phyloP scores from a whole-genome alignment of 78 protist species.

The Planoprotostelium fungivorum region DNA sequence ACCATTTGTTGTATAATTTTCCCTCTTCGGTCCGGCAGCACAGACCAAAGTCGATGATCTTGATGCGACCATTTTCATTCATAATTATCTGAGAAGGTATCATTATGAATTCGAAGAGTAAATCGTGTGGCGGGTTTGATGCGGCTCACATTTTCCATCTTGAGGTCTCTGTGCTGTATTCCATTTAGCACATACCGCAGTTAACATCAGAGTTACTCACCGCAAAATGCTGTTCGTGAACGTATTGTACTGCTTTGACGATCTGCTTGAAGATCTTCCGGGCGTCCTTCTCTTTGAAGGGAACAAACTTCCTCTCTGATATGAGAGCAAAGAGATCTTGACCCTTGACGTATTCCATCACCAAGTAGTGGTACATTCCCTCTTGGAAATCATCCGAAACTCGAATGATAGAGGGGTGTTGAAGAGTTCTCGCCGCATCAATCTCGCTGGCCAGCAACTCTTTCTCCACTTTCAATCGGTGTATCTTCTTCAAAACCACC shows the following conservation, averaged over 20 bases:
- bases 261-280: constrained; percentile 10
- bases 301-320: not conserved
- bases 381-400: not conserved
- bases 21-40: not conserved
- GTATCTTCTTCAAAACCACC: not conserved
- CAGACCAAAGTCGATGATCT: constrained; percentile 67
- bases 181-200: not conserved
- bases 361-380: not conserved
- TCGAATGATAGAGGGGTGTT: not conserved
- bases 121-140: too few relatives aligned
- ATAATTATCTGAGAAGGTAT: not conserved
- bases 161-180: not conserved
- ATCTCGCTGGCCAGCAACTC: not conserved
- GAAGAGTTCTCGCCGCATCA: not conserved
- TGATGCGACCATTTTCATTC: constrained; percentile 14
- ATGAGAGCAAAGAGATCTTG: not conserved
- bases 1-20: constrained; percentile 7
- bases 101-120: not conserved
- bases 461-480: not conserved
- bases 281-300: constrained; percentile 7
- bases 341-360: not conserved
- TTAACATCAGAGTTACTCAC: constrained; percentile 46
- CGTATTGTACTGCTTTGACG: constrained; percentile 8
- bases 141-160: not conserved
- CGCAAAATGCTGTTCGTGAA: constrained; percentile 58